phyloP scores from a whole-genome alignment of 179 eudicot species.

The Spinacia oleracea region DNA sequence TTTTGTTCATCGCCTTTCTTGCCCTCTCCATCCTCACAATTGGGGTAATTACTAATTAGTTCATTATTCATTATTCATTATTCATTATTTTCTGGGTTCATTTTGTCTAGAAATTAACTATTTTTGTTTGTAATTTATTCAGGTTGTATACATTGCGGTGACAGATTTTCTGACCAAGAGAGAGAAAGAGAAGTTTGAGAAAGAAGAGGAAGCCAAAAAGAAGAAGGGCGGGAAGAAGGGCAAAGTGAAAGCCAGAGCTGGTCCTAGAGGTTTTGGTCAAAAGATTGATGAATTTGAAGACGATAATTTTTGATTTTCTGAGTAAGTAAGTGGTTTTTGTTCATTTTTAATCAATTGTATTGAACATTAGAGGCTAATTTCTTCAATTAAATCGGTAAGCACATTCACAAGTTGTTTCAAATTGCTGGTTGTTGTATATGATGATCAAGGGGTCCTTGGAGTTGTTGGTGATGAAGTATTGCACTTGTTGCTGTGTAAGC shows the following conservation, averaged over 20 bases:
- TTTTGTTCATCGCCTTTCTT: slow-evolving; percentile 70
- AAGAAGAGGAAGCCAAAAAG: slow-evolving; percentile 66
- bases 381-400: too few species aligned
- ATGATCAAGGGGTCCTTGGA: too few species aligned
- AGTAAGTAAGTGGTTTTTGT: background rate
- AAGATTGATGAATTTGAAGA: slow-evolving; percentile 55
- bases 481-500: too few species aligned
- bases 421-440: background rate
- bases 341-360: background rate
- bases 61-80: too few species aligned
- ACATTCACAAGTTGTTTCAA: background rate
- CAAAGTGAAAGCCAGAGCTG: slow-evolving; percentile 51
- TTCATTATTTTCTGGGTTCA: background rate
- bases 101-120: background rate
- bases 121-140: background rate
- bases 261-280: slow-evolving; percentile 90
- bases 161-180: slow-evolving; percentile 88
- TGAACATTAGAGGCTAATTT: background rate
- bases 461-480: too few species aligned
- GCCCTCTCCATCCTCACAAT: slow-evolving; percentile 75
- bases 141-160: slow-evolving; percentile 84
- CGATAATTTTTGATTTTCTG: slow-evolving; percentile 15
- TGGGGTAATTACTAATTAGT: slow-evolving; percentile 74
- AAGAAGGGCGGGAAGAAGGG: slow-evolving; percentile 58
- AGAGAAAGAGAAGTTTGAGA: slow-evolving; percentile 80